A percentile compares a stretch with the other conserved stretches of the same genome.
Conservation (phyloP, 306 rosid species). For the Cucumis sativus region DNA sequence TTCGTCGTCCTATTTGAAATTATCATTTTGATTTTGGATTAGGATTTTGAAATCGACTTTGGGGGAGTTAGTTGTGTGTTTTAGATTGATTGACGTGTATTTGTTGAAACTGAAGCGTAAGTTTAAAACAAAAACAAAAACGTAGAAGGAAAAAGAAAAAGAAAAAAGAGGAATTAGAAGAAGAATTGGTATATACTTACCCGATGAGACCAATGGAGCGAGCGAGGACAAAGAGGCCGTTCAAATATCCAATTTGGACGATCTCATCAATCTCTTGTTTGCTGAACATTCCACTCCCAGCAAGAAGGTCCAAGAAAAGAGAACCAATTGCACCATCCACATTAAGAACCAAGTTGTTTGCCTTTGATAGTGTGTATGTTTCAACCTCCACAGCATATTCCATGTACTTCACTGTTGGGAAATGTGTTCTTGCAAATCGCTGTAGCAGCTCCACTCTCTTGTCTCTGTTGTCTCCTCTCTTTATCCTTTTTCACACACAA, state of each 20-base stretch:
- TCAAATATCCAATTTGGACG: slow-evolving; percentile 85
- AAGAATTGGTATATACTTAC: slow-evolving; percentile 31
- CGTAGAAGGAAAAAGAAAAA: too few relatives aligned
- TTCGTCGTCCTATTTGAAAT: too few relatives aligned
- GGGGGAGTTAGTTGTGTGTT: too few relatives aligned
- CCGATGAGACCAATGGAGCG: slow-evolving; percentile 98
- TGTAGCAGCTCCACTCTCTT: slow-evolving; percentile 96
- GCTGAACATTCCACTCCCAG: slow-evolving; percentile 95
- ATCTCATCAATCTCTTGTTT: slow-evolving; percentile 87
- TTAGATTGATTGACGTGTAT: too few relatives aligned
- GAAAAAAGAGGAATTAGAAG: not conserved
- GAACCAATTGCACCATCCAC: slow-evolving; percentile 98
- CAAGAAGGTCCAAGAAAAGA: slow-evolving; percentile 95
- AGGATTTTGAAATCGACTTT: too few relatives aligned
- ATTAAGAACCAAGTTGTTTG: slow-evolving; percentile 85
- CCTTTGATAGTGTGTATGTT: slow-evolving; percentile 86
- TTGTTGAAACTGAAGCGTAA: too few relatives aligned
- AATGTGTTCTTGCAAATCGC: slow-evolving; percentile 71
- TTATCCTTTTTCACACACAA: slow-evolving; percentile 53
- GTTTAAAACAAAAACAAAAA: not conserved
- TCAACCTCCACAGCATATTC: slow-evolving; percentile 94
- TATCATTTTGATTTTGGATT: too few relatives aligned
- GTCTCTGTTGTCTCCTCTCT: slow-evolving; percentile 93
- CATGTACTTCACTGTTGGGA: slow-evolving; percentile 95
- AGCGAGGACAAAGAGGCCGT: slow-evolving; percentile 91